Evolutionary conservation across 2,329 filamentous ascomycete species (phyloP), one percentile per base, ranked within the genome.

Genomic region (Biscogniauxia mediterranea): DNA sequence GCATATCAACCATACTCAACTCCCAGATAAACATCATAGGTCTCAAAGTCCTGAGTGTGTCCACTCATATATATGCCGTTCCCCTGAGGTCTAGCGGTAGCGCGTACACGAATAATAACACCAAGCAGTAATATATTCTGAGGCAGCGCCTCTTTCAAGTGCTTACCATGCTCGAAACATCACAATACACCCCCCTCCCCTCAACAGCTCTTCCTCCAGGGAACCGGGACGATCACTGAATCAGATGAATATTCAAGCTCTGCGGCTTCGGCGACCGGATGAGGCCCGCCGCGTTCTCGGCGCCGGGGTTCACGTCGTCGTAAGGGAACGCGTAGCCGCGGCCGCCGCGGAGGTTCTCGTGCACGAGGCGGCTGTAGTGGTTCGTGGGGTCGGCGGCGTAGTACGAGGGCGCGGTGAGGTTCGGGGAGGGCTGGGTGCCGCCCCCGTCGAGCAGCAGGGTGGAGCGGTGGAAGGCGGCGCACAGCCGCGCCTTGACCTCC

Each of bases 291-390:
- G 85, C 81, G 66, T 88, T 83, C 57, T 78, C 75, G 6, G 78
- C 81, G 60, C 79, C 28, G 1, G 84, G 81, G 49, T 82, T 82
- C 3, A 89, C 86, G 69, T 89, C 87, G 66, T 89, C 87, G 63
- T 89, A 89, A 0, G 86, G 78, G 67, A 89, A 89, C 0, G 84
- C 82, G 67, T 89, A 90, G 0, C 87, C 87, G 54, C 78, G 76
- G 0, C 82, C 81, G 68, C 87, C 84, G 0, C 80, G 69, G 70
- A 87, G 84, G 23, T 83, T 78, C 20, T 80, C 73, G 71, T 89
- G 87, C 1, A 89, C 79, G 13, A 88, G 75, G 1, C 83, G 75
- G 20, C 83, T 77, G 66, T 87, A 89, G 67, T 88, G 84, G 62
- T 76, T 77, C 5, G 78, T 80, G 3, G 78, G 74, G 7, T 73